These are phyloP conservation scores for Penicillium bialowiezense DNA, from an alignment of 495 filamentous ascomycete species.

Conservation along the genomic window DNA sequence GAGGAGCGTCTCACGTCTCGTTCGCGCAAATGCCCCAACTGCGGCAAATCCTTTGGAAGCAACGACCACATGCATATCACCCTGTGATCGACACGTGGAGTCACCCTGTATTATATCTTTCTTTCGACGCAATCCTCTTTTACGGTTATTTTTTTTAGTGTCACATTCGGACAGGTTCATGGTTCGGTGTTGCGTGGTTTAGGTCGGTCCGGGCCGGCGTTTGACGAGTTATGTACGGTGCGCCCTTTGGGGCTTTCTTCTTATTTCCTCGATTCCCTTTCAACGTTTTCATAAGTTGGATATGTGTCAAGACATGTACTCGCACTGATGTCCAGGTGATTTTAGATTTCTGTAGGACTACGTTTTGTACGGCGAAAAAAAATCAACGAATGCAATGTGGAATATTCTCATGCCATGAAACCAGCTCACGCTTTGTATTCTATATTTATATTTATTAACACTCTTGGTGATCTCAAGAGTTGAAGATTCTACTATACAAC, in stretches of 20 bases:
- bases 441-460: neutral
- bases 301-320: neutral
- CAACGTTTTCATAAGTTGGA: too few relatives aligned
- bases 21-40: constrained; percentile 92
- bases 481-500: constrained; percentile 95
- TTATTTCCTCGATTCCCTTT: constrained; percentile 14
- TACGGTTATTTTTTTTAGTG: constrained; percentile 19
- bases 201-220: constrained; percentile 40
- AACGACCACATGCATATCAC: constrained; percentile 76
- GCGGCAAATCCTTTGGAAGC: constrained; percentile 82
- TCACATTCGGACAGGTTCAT: constrained; percentile 35
- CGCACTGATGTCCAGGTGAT: constrained; percentile 14
- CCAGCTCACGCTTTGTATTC: neutral
- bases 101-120: constrained; percentile 39
- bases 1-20: constrained; percentile 82
- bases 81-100: constrained; percentile 33
- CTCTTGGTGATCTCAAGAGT: constrained; percentile 49
- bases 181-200: constrained; percentile 41
- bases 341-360: constrained; percentile 36
- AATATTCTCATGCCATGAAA: neutral
- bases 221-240: constrained; percentile 26
- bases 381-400: constrained; percentile 19
- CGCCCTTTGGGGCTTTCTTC: constrained; percentile 8
- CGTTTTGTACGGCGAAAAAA: constrained; percentile 4
- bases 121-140: constrained; percentile 11